Conservation (phyloP, 2,329 filamentous ascomycete genomes). For the Fusarium euwallaceae region DNA sequence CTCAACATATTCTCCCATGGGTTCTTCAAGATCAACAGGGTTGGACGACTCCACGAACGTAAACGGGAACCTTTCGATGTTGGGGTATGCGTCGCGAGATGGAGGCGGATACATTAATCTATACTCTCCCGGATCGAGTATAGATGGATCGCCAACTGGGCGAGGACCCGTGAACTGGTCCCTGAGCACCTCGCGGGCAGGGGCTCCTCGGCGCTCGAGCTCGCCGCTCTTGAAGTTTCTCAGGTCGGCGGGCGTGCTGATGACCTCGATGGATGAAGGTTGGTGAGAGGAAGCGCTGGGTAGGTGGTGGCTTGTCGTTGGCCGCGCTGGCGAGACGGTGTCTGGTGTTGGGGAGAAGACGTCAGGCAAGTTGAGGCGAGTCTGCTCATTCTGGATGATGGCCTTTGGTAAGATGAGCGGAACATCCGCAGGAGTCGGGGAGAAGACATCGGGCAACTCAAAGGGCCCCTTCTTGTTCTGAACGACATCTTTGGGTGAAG, state of each 20-base stretch:
- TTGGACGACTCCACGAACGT: constrained; percentile 1
- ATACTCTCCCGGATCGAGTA: constrained; percentile 5
- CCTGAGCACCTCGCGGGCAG: neutral
- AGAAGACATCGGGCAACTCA: neutral
- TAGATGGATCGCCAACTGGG: constrained; percentile 12
- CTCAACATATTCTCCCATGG: constrained; percentile 22
- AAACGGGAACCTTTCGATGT: constrained; percentile 5
- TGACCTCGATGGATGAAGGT: constrained; percentile 25
- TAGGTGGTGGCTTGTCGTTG: neutral
- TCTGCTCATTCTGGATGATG: neutral
- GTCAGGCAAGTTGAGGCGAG: neutral
- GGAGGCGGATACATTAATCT: constrained; percentile 21
- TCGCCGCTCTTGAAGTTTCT: neutral
- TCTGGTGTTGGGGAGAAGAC: neutral
- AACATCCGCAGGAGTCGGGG: neutral
- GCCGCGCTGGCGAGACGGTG: neutral
- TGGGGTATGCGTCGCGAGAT: constrained; percentile 22
- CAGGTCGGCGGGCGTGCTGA: constrained; percentile 25
- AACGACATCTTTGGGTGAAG: neutral
- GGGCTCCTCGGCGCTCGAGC: neutral
- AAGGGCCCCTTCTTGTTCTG: neutral
- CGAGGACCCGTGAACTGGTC: constrained; percentile 12
- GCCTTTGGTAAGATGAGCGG: neutral
- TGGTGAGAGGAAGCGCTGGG: constrained; percentile 7
- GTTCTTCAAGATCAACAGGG: constrained; percentile 12